Base-by-base conservation (phyloP, 2,329 filamentous ascomycete genomes). In the Penicillium psychrosexuale region DNA sequence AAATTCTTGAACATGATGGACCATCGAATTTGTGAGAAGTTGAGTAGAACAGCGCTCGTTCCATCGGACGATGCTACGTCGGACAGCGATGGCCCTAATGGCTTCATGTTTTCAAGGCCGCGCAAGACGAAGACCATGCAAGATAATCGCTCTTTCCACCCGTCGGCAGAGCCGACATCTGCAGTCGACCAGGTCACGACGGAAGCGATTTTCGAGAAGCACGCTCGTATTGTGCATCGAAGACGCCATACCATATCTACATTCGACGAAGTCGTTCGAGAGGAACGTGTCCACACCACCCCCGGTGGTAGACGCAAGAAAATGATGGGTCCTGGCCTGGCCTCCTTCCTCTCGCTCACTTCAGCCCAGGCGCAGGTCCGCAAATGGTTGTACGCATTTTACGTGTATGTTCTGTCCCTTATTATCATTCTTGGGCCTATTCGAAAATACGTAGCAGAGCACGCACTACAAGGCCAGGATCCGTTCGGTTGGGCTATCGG, bases 401-500 rank as follows among this genome's bases (percentile, higher is more conserved):
- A 90, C 66, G 85, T 91, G 17, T 97, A 97, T 70, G 56, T 79
- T 0, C 82, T 84, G 45, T 83, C 95, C 8, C 49, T 86, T 8
- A 66, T 77, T 0, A 82, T 90, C 31, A 83, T 95, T 49, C 73
- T 96, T 3, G 73, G 85, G 3, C 88, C 86, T 0, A 81, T 97
- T 28, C 84, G 91, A 51, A 78, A 79, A 2, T 88, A 90, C 62
- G 84, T 97, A 47, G 75, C 81, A 37, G 74, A 76, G 40, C 79
- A 82, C 58, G 91, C 91, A 13, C 78, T 99, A 1, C 68, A 81
- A 33, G 85, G 84, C 15, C 77, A 85, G 48, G 94, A 99, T 64
- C 91, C 94, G 0, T 84, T 99, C 42, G 90, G 93, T 2, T 99
- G 94, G 94, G 92, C 91, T 0, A 73, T 97, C 11, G 88, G 90